Evolutionary conservation across 352 stramenopile species (phyloP), one percentile per base, ranked within the genome.

Genomic region (Phytophthora pluvialis): DNA sequence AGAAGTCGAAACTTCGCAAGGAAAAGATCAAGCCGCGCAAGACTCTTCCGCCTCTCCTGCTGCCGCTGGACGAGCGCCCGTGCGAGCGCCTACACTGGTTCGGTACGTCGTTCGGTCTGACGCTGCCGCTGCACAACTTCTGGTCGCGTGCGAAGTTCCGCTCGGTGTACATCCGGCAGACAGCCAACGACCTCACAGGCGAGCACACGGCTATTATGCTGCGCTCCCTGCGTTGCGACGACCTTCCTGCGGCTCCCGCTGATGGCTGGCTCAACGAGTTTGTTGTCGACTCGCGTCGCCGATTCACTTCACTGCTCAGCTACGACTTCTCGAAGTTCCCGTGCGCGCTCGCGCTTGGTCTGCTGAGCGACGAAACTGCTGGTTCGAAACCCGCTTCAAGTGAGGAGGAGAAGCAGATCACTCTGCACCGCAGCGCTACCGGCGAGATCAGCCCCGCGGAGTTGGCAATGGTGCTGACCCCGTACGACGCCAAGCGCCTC

Each of bases 121-220:
- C 98, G 21, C 67, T 95, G 21, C 67, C 91, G 18, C 86, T 99
- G 43, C 97, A 99, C 72, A 98, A 97, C 64, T 99, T 99, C 64
- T 99, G 98, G 97, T 85, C 90, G 35, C 89, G 86, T 43, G 90
- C 80, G 16, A 95, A 97, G 12, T 99, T 99, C 81, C 86, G 87
- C 40, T 89, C 98, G 5, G 88, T 99, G 18, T 99, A 99, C 73
- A 81, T 99, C 31, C 94, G 98, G 0, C 97, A 99, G 80, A 99
- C 97, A 6, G 83, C 96, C n/a, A 99, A 99, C 76, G 97, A 99
- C 35, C 87, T 99, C 44, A 99, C 98, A 26, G 98, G 98, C 21
- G 98, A 99, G 76, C 96, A 99, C 73, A 99, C 96, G 28, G 83
- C 93, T 12, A 99, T 99, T 65, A 82, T 98, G 82, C 72, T 95